Conservation (phyloP, 805 yeast species). For the Ogataea dorogensis region DNA sequence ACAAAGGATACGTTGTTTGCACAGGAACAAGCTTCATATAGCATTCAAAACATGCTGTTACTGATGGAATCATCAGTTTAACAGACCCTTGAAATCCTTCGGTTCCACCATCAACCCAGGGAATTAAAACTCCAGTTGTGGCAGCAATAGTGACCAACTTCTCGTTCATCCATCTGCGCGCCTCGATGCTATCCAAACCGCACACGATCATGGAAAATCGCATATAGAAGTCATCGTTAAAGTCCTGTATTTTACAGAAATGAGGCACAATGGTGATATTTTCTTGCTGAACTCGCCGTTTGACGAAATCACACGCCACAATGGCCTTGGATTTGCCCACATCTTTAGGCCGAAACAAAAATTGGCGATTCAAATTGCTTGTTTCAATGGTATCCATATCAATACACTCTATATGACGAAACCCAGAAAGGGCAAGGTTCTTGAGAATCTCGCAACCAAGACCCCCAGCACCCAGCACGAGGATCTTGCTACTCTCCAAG, state of each 20-base stretch:
- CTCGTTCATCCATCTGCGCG: conserved; percentile 85
- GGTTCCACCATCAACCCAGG: conserved; percentile 90
- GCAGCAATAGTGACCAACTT: conserved; percentile 64
- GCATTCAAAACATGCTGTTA: conserved; percentile 92
- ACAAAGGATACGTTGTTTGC: conserved; percentile 74
- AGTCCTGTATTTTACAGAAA: conserved; percentile 64
- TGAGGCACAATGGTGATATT: conserved; percentile 46
- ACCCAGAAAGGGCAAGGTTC: conserved; percentile 68
- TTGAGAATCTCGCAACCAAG: conserved; percentile 79
- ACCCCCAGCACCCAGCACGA: conserved; percentile 78
- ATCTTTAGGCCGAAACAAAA: conserved; percentile 58
- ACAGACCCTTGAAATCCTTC: conserved; percentile 94
- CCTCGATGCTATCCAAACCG: conserved; percentile 87
- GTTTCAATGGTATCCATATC: conserved; percentile 84
- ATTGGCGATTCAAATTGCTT: conserved; percentile 75
- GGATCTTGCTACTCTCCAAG: conserved; percentile 27
- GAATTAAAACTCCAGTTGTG: conserved; percentile 47
- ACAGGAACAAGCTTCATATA: conserved; percentile 71
- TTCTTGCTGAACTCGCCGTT: conserved; percentile 38
- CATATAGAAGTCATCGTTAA: conserved; percentile 58
- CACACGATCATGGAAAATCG: conserved; percentile 75
- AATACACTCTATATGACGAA: conserved; percentile 60
- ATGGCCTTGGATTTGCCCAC: conserved; percentile 66
- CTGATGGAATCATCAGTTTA: conserved; percentile 79
- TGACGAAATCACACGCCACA: conserved; percentile 60